Evolutionary conservation across 345 rosid species (phyloP), one percentile per base, ranked within the genome.

Genomic region (Citrus cavaleriei): DNA sequence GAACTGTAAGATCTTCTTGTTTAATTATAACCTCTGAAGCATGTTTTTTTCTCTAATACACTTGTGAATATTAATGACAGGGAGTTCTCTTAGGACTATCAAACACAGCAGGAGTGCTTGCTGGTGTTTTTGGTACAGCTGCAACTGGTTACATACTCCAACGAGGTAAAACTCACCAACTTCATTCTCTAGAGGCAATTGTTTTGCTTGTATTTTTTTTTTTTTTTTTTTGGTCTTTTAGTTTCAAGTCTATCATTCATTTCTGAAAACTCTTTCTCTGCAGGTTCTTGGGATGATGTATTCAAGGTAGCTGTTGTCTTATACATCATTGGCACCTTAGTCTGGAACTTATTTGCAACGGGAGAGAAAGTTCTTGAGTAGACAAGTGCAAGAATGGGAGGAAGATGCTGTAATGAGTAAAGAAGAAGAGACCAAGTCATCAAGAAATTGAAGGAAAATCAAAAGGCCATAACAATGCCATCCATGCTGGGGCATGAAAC

Each of bases 211-310:
- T 46, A 12, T 2, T 12, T 42, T 42, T 42, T 10, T 42, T 42
- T 42, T 40, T 4, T 34, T 34, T 34, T 42, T 40, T 42, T 42
- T 42, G 10, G 3, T 8, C 7, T 59, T 12, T 21, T 38, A n/a
- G 10, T 59, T 13, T 37, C 21, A 71, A n/a, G 35, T 70, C 37
- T 42, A 34, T 25, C 54, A 13, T 69, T 32, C 54, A 57, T 61
- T 70, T 54, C 46, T 38, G 22, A 37, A 46, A 54, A 71, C 62
- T 81, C 58, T 22, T 32, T 59, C 21, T 63, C 40, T 68, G 73
- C 84, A 93, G 98, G 99, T 74, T 92, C 99, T n/a, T 96, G 98
- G 99, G 92, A 92, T 72, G 95, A 92, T 84, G 98, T 93, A 60
- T 96, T 96, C 79, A 92, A 91, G 92, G 97, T 93, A 70, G 87